These are phyloP conservation scores for Mycena floridula DNA, from an alignment of 768 basidiomycete genomes.

Conservation along the genomic window DNA sequence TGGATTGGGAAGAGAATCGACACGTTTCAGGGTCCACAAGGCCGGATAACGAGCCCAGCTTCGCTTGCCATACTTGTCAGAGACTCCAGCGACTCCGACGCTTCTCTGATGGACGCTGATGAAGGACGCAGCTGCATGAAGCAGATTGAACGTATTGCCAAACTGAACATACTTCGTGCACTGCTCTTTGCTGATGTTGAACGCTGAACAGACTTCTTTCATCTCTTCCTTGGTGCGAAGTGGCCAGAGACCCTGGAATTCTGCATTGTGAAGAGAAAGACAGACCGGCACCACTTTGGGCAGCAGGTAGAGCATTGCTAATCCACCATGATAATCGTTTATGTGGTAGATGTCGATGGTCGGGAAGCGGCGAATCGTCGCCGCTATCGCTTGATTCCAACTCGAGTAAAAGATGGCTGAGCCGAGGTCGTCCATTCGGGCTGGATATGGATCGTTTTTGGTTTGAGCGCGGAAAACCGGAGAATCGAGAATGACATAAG, in stretches of 20 bases:
- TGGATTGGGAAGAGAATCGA: conserved; percentile 92
- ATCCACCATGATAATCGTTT: conserved; percentile 93
- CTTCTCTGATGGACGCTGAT: conserved; percentile 92
- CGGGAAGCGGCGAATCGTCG: conserved; percentile 80
- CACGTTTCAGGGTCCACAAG: conserved; percentile 92
- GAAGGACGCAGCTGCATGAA: conserved; percentile 90
- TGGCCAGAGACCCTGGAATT: conserved; percentile 97
- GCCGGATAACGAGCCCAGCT: conserved; percentile 97
- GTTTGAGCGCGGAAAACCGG: conserved; percentile 97
- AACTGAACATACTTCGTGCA: conserved; percentile 98
- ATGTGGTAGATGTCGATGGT: conserved; percentile 91
- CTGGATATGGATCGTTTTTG: conserved; percentile 92
- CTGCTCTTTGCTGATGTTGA: conserved; percentile 94
- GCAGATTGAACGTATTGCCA: conserved; percentile 94
- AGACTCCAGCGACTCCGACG: conserved; percentile 92
- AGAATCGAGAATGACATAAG: conserved; percentile 88
- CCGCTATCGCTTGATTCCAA: conserved; percentile 96
- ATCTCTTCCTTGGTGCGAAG: conserved; percentile 95
- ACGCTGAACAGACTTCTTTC: conserved; percentile 97
- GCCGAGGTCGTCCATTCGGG: conserved; percentile 94
- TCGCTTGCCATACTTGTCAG: conserved; percentile 96
- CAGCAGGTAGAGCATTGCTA: conserved; percentile 85
- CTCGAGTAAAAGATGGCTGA: conserved; percentile 98
- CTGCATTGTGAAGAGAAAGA: conserved; percentile 92
- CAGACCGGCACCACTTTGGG: conserved; percentile 89